Evolutionary conservation across 257 asterid species (phyloP), one percentile per base, ranked within the genome.

Genomic region (Voacanga thouarsii): DNA sequence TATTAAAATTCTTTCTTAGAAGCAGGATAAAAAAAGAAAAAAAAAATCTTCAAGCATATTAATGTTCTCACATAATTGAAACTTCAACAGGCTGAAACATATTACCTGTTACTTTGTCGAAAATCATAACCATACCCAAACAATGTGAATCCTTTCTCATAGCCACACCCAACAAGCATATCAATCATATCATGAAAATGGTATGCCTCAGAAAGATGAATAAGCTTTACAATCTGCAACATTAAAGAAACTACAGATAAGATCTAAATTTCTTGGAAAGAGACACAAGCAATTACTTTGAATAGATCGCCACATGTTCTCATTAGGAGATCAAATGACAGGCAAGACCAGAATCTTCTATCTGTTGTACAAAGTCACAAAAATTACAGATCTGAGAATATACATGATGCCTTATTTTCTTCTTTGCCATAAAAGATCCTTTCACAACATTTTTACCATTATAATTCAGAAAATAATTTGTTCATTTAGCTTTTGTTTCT

Each of bases 161-260:
- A 95, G 44, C 99, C 99, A 86, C 97, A 95, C 77, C 86, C 92
- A 76, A 93, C 99, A 71, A 95, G 99, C 99, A 93, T 95, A 67
- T 90, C 90, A 83, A 95, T 95, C 97, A 93, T 93, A 78, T 93
- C 93, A 75, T 95, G 99, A 77, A 95, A 95, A 82, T 95, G 98
- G 91, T 93, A 91, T 61, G 84, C 85, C 64, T 82, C 91, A 45
- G 84, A 80, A 86, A 95, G 44, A 84, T 79, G 97, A 33, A 89
- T 53, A 77, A 89, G 81, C 88, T 94, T 94, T 41, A 94, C 94
- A 71, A 88, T 79, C 98, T 94, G 95, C 75, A 81, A 83, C 21
- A 78, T 53, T 72, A 80, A 77, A 70, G 79, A 53, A 61, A 83
- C 39, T 16, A 21, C 3, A 24, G 41, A n/a, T 68, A 68, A 41